Evolutionary conservation across 768 basidiomycete genomes (phyloP), one percentile per base, ranked within the genome.

Genomic region (Steccherinum ochraceum): DNA sequence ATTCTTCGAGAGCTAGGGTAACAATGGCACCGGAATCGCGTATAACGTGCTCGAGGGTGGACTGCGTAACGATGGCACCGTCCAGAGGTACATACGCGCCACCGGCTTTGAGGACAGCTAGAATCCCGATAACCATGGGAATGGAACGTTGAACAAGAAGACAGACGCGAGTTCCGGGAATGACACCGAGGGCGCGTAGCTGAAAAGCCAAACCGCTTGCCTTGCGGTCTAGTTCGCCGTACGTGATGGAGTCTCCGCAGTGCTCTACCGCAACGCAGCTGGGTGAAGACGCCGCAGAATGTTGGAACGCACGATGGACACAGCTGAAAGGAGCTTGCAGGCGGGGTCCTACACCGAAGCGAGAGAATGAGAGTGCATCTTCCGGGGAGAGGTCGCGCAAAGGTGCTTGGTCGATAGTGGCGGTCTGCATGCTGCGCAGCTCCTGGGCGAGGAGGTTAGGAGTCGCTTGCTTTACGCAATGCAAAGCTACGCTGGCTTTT

Each of bases 41-140:
- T 4, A 81, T 60, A n/a, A 80, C 75, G 54, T 79, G 74, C 16
- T 69, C 66, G 10, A 82, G 68, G 1, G 77, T 77, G 24, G 70
- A 69, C 56, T 80, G 74, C n/a, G 79, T 77, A 51, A 79, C 77
- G 44, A 79, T 73, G 41, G 72, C 73, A 5, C 78, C 80, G 57
- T 83, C 81, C 25, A 80, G 64, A 4, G 80, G 81, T 10, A 81
- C 75, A 54, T 83, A 83, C 2, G 78, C 73, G 13, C 72, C 80
- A 4, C 80, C 80, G 10, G 78, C 75, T 57, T 82, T 82, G 41
- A 83, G 69, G 20, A 77, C 67, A 18, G 74, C 77, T 16, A 82
- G 61, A 44, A 83, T 77, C 4, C 73, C 80, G 18, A 78, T 64
- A 39, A 80, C 69, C 69, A 80, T 74, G 12, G 67, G 57, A 35